These are phyloP conservation scores for Blastobotrys petasosporus DNA, from an alignment of 1,139 yeast genomes.

Conservation along the genomic window DNA sequence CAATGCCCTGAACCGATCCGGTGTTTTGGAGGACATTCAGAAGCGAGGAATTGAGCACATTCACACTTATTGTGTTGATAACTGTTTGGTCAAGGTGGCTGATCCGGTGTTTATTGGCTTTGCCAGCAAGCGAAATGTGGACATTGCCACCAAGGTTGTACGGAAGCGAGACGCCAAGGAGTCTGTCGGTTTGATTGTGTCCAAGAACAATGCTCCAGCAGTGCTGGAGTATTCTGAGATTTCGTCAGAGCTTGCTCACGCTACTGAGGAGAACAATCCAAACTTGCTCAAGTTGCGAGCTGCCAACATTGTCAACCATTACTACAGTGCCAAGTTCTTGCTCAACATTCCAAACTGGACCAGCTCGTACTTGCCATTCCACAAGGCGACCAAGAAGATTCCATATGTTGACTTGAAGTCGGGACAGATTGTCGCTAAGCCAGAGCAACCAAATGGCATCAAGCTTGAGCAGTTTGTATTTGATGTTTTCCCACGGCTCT, in stretches of 20 bases:
- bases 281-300: conserved; percentile 69
- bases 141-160: conserved; percentile 90
- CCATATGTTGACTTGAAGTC: conserved; percentile 47
- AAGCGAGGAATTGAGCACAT: conserved; percentile 76
- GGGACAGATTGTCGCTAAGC: conserved; percentile 47
- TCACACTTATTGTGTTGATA: conserved; percentile 97
- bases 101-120: conserved; percentile 92
- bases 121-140: conserved; percentile 57
- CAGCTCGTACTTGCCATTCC: conserved; percentile 73
- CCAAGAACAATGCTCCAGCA: conserved; percentile 59
- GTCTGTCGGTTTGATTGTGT: conserved; percentile 86
- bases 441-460: conserved; percentile 77
- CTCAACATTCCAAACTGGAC: conserved; percentile 61
- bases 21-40: conserved; percentile 61
- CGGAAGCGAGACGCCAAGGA: conserved; percentile 85
- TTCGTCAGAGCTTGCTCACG: conserved; percentile 62
- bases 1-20: conserved; percentile 65
- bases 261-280: conserved; percentile 46
- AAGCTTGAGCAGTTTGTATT: conserved; percentile 96
- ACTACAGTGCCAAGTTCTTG: conserved; percentile 75
- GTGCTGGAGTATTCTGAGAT: conserved; percentile 96
- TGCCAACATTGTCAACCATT: conserved; percentile 96
- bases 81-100: conserved; percentile 84
- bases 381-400: conserved; percentile 88
- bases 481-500: conserved; percentile 85